Base-by-base conservation (phyloP, 257 asterid genomes). In the Prunella vulgaris region DNA sequence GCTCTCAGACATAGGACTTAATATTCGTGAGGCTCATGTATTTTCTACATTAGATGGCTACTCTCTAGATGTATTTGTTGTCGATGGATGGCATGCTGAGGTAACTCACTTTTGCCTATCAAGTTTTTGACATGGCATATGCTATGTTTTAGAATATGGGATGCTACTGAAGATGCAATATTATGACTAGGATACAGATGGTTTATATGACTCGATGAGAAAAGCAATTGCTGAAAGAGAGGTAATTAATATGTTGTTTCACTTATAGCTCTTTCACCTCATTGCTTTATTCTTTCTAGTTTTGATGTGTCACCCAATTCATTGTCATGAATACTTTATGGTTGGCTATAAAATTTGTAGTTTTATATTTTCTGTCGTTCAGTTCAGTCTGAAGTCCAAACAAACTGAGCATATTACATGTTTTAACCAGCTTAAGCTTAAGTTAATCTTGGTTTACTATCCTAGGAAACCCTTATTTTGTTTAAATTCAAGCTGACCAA, bases 11-110 rank as follows among this genome's bases (percentile, higher is more conserved):
- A 83, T 87, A 28, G 98, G 97, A 74, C 95, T 90, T 51, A 90
- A 93, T 76, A 93, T 93, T 76, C 98, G 97, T 62, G 98, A 90
- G 83, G 98, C 98, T 83, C 98, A 93, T 85, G 94, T 93, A 58
- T 93, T 90, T 76, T 90, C 97, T 58, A 93, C 98, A 37, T 77
- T 74, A 10, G 98, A 93, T 84, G 96, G 96, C 75, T 93, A 87
- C 79, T 93, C 97, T 13, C 77, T 93, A 70, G 95, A 88, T 65
- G 96, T 90, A 48, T 93, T 93, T 83, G 96, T 87, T 79, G 97
- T 93, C 58, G 98, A 93, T 73, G 98, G 98, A 74, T 93, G 97
- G 98, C 87, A 82, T 67, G 64, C 69, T 59, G 97, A 90, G 98
- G 98, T 93, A 88, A 57, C 64, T 71, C 25, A 42, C 60, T 74